Conservation (phyloP, 345 rosid genomes). For the Aethionema arabicum region DNA sequence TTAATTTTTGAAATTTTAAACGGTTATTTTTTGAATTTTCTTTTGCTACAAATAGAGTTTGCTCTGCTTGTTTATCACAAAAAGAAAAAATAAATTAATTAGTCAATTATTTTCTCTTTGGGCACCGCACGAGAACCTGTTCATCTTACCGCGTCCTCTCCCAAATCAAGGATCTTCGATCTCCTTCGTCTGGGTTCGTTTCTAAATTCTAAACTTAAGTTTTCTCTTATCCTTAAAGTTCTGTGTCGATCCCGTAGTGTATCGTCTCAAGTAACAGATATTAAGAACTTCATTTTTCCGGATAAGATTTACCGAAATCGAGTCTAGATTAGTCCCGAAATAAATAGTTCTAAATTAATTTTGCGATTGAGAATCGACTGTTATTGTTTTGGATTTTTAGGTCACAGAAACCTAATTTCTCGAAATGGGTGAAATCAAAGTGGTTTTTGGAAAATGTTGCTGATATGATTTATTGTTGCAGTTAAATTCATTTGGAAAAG, state of each 20-base stretch:
- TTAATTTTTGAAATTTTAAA: too few relatives aligned
- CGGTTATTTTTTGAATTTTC: too few relatives aligned
- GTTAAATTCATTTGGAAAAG: constrained; percentile 6
- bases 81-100: too few relatives aligned
- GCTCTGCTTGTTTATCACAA: too few relatives aligned
- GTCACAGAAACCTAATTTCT: neutral
- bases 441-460: neutral
- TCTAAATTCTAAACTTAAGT: constrained; percentile 20
- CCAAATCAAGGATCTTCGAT: constrained; percentile 9
- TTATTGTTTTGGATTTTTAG: neutral
- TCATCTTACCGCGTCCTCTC: constrained; percentile 15
- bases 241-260: neutral
- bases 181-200: constrained; percentile 5
- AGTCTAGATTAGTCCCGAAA: constrained; percentile 23
- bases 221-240: neutral
- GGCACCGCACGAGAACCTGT: too few relatives aligned
- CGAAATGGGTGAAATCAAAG: neutral
- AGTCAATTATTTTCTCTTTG: too few relatives aligned
- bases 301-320: neutral
- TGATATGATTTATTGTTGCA: neutral
- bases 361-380: neutral
- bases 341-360: too few relatives aligned
- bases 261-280: neutral
- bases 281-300: neutral
- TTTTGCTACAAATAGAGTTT: too few relatives aligned